These are phyloP conservation scores for Sclerotinia minor DNA, from an alignment of 2,329 filamentous ascomycete genomes.

Conservation along the genomic window DNA sequence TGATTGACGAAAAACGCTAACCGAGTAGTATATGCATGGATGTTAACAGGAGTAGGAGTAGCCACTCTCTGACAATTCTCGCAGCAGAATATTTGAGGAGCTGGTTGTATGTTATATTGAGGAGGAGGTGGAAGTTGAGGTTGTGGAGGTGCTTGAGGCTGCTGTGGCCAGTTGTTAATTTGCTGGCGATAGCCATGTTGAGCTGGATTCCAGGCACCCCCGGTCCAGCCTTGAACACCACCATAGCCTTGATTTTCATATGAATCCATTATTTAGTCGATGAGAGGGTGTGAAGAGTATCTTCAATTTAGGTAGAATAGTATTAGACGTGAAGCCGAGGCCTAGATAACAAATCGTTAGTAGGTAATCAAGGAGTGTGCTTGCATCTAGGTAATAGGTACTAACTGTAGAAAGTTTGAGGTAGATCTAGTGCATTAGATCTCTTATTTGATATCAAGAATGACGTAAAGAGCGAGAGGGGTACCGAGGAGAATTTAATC, in stretches of 20 bases:
- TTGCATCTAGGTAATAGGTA: neutral
- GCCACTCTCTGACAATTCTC: neutral
- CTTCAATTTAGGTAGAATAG: neutral
- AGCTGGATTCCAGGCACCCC: neutral
- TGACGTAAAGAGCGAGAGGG: neutral
- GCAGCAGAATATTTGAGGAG: conserved; percentile 6
- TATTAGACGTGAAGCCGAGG: neutral
- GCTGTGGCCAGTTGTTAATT: neutral
- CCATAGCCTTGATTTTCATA: neutral
- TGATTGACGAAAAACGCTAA: neutral
- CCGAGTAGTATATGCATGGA: conserved; percentile 17
- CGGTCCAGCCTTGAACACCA: neutral
- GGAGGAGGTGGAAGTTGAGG: neutral
- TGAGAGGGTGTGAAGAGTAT: too few species aligned
- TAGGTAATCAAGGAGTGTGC: neutral
- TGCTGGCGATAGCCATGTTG: neutral
- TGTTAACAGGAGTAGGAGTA: too few species aligned
- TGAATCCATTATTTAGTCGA: neutral
- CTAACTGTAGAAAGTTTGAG: neutral
- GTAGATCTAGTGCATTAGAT: neutral
- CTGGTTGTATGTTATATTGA: neutral
- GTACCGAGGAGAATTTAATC: neutral
- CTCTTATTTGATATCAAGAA: neutral
- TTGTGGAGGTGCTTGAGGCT: neutral
- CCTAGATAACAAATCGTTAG: neutral